A percentile compares a stretch with the other conserved stretches of the same genome.
Conservation (phyloP, 768 basidiomycete species). For the Amanita molliuscula region DNA sequence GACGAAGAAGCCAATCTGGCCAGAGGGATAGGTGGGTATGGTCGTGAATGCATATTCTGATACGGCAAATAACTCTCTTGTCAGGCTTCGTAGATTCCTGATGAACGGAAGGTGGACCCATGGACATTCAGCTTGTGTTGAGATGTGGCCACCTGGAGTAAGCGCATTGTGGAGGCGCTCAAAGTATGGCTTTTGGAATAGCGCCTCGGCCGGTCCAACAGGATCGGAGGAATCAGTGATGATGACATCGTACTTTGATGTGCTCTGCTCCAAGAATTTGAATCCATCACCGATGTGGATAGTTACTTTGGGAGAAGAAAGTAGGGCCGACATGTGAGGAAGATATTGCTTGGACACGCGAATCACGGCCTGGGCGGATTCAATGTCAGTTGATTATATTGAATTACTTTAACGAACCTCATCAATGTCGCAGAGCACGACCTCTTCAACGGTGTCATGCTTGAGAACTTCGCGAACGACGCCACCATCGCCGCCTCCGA, state of each 20-base stretch:
- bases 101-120: slow-evolving; percentile 94
- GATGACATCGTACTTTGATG: slow-evolving; percentile 88
- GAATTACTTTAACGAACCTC: slow-evolving; percentile 40
- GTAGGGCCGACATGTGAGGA: slow-evolving; percentile 85
- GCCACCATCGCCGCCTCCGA: slow-evolving; percentile 97
- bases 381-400: neutral
- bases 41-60: slow-evolving; percentile 92
- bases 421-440: slow-evolving; percentile 96
- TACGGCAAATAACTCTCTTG: slow-evolving; percentile 64
- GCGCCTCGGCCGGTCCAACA: slow-evolving; percentile 86
- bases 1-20: slow-evolving; percentile 92
- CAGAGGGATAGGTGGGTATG: slow-evolving; percentile 97
- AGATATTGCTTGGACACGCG: slow-evolving; percentile 90
- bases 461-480: slow-evolving; percentile 96
- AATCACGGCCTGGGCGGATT: slow-evolving; percentile 62
- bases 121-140: slow-evolving; percentile 91
- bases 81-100: slow-evolving; percentile 57
- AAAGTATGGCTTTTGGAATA: slow-evolving; percentile 98
- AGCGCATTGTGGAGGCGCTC: slow-evolving; percentile 87
- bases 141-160: slow-evolving; percentile 82
- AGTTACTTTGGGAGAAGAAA: slow-evolving; percentile 69
- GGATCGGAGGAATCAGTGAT: slow-evolving; percentile 99
- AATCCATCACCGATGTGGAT: slow-evolving; percentile 93
- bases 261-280: slow-evolving; percentile 88
- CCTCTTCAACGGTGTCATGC: slow-evolving; percentile 82